phyloP scores from a whole-genome alignment of 2,329 filamentous ascomycete genomes.

The Blastomyces gilchristii region DNA sequence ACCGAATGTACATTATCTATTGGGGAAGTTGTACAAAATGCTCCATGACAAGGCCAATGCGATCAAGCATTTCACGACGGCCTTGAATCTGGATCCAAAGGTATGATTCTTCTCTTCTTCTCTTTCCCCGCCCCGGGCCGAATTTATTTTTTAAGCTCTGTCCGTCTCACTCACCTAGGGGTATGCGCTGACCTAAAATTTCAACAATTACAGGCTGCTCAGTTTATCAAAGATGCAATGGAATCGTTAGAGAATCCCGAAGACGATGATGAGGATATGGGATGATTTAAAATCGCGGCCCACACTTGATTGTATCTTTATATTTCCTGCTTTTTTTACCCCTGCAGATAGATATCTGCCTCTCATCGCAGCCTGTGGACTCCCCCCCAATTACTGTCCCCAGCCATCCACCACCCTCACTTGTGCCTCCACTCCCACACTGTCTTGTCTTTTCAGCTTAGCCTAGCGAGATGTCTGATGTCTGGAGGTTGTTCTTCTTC shows the following conservation, averaged over 20 bases:
- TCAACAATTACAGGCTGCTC: constrained; percentile 55
- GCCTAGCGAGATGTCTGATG: background rate
- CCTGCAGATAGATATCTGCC: background rate
- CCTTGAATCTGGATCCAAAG: constrained; percentile 92
- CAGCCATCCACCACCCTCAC: background rate
- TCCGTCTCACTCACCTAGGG: background rate
- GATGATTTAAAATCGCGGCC: constrained; percentile 20
- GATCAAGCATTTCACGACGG: constrained; percentile 90
- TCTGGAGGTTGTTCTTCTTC: background rate
- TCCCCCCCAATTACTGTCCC: background rate
- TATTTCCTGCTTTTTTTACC: background rate
- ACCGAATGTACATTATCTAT: constrained; percentile 87
- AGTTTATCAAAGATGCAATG: constrained; percentile 93
- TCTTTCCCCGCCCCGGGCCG: constrained; percentile 6
- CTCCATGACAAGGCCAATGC: constrained; percentile 56
- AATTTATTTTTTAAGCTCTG: background rate
- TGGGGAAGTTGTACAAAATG: constrained; percentile 58
- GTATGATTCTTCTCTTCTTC: constrained; percentile 42
- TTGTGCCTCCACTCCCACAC: background rate
- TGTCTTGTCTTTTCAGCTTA: background rate
- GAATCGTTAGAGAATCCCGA: constrained; percentile 76
- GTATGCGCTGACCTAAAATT: constrained; percentile 14
- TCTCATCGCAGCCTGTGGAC: background rate
- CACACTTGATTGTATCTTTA: background rate
- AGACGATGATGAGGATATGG: constrained; percentile 46